phyloP scores from a whole-genome alignment of 164 flowering plant species.

The Tinospora cordifolia region DNA sequence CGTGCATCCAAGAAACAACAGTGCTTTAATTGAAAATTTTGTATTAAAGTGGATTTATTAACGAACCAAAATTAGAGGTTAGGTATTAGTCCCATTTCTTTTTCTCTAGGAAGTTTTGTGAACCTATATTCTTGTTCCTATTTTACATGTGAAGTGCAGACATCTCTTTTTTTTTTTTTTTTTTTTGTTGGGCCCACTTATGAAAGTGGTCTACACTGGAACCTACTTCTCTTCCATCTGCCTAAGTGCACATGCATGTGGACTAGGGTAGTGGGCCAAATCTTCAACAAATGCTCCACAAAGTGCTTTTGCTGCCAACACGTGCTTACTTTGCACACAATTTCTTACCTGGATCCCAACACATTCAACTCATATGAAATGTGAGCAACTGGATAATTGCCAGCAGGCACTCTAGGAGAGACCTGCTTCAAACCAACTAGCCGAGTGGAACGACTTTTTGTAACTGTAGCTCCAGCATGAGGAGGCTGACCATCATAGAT shows the following conservation, averaged over 20 bases:
- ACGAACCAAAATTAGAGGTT: background rate
- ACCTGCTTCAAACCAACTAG: conserved; percentile 54
- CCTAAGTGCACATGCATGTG: background rate
- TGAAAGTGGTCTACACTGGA: too few relatives aligned
- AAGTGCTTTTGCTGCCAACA: background rate
- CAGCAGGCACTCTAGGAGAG: conserved; percentile 57
- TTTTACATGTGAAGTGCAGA: background rate
- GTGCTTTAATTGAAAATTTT: too few relatives aligned
- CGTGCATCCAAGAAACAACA: background rate
- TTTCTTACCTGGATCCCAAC: conserved; percentile 58
- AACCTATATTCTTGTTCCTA: background rate
- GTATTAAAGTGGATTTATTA: too few relatives aligned
- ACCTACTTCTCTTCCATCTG: background rate
- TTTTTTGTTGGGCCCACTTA: background rate
- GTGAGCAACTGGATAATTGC: conserved; percentile 62
- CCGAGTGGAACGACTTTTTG: conserved; percentile 55
- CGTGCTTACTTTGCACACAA: background rate
- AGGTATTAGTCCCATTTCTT: background rate
- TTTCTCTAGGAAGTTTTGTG: background rate
- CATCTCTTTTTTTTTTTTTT: background rate
- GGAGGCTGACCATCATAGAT: conserved; percentile 67
- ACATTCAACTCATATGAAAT: conserved; percentile 69
- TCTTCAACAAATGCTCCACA: background rate
- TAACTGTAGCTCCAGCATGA: conserved; percentile 50
- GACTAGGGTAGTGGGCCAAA: background rate